A percentile compares a stretch with the other conserved stretches of the same genome.
Evolutionary conservation across 768 basidiomycete genomes (phyloP).

Genomic region (Termitomyces sp.): DNA sequence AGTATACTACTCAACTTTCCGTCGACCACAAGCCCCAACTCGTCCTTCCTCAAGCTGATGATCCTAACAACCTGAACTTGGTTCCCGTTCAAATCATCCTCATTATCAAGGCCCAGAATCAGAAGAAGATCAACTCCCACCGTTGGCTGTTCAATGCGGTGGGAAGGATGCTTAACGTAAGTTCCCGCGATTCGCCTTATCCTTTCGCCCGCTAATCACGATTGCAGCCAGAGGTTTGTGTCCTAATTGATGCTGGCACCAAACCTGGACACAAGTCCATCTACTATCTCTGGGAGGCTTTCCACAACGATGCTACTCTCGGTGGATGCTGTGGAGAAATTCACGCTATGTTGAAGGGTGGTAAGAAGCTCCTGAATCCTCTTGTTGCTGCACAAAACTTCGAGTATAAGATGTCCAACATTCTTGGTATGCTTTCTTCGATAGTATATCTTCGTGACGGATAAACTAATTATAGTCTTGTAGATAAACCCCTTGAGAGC

Average conservation of each 20-base stretch:
- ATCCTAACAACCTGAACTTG: conserved; percentile 89
- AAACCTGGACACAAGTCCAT: conserved; percentile 96
- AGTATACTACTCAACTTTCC: conserved; percentile 97
- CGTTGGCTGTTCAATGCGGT: conserved; percentile 96
- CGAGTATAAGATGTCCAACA: conserved; percentile 98
- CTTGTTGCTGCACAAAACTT: conserved; percentile 95
- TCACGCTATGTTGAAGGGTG: conserved; percentile 96
- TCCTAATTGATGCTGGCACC: conserved; percentile 92
- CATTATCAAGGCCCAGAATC: conserved; percentile 91
- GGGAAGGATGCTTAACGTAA: conserved; percentile 67
- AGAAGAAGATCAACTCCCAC: conserved; percentile 95
- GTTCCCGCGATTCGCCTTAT: not conserved
- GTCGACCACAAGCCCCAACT: conserved; percentile 89
- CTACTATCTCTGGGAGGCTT: conserved; percentile 92
- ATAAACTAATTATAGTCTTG: not conserved
- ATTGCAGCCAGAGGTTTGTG: conserved; percentile 81
- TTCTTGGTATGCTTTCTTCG: conserved; percentile 54
- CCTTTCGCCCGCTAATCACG: not conserved
- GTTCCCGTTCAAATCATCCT: conserved; percentile 92
- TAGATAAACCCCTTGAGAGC: conserved; percentile 92
- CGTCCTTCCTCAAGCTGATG: conserved; percentile 84
- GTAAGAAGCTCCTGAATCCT: conserved; percentile 88
- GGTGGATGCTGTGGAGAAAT: conserved; percentile 93
- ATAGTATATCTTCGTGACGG: not conserved
- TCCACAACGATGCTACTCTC: conserved; percentile 73